These are phyloP conservation scores for Suhomyces sp. DNA, from an alignment of 805 yeast genomes.

Conservation along the genomic window DNA sequence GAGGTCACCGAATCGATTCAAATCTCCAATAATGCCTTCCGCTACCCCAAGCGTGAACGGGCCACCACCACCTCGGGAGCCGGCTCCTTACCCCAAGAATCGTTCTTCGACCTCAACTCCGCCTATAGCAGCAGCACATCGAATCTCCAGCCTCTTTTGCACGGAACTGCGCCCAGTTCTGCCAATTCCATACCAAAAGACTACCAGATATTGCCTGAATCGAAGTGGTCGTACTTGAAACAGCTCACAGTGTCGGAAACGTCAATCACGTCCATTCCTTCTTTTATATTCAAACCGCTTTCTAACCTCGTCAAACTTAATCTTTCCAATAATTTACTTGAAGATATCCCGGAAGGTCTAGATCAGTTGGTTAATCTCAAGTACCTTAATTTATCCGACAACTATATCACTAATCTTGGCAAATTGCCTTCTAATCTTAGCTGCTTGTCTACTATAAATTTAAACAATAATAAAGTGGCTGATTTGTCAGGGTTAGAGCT, in stretches of 20 bases:
- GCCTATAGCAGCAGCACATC: background rate
- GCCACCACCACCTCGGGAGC: constrained; percentile 25
- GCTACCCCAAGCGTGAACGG: constrained; percentile 22
- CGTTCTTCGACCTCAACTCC: constrained; percentile 1
- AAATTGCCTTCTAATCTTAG: constrained; percentile 34
- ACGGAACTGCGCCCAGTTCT: background rate
- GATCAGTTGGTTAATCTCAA: constrained; percentile 46
- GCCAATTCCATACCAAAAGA: constrained; percentile 8
- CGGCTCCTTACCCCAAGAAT: constrained; percentile 25
- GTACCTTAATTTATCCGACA: constrained; percentile 44
- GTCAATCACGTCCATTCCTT: constrained; percentile 34
- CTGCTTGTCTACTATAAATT: constrained; percentile 44
- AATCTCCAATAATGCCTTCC: constrained; percentile 20
- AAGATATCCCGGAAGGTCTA: constrained; percentile 52
- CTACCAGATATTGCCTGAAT: constrained; percentile 27
- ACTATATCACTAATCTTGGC: constrained; percentile 32
- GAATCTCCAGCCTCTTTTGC: background rate
- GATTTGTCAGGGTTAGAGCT: constrained; percentile 46
- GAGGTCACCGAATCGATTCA: constrained; percentile 5
- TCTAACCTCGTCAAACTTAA: constrained; percentile 46
- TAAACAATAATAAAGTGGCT: constrained; percentile 46
- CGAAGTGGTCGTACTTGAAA: constrained; percentile 39
- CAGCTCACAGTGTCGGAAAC: constrained; percentile 42
- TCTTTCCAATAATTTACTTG: constrained; percentile 51
- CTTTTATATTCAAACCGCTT: constrained; percentile 38